Evolutionary conservation across 1,139 yeast species (phyloP).

Genomic region (Pichia sp.): DNA sequence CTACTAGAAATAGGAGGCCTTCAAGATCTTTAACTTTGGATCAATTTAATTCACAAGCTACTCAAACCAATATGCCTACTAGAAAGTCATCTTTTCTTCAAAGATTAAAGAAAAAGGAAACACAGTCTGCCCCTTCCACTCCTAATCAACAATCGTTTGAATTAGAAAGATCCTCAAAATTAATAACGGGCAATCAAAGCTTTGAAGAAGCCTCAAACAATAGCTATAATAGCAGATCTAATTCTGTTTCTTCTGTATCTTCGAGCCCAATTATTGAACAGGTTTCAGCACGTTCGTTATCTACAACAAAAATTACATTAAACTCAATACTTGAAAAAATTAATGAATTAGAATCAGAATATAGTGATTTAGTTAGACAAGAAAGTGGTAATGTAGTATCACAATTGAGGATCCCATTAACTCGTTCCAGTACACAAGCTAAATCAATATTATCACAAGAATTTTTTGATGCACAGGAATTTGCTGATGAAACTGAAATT

Average conservation of each 20-base stretch:
- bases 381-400: slow-evolving; percentile 17
- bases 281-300: neutral
- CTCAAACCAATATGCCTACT: neutral
- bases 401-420: slow-evolving; percentile 20
- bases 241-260: slow-evolving; percentile 1
- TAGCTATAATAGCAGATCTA: neutral
- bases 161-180: neutral
- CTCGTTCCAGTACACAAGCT: slow-evolving; percentile 26
- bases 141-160: slow-evolving; percentile 3
- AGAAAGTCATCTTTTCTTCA: slow-evolving; percentile 7
- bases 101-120: slow-evolving; percentile 7
- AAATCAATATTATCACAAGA: slow-evolving; percentile 40
- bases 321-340: slow-evolving; percentile 7
- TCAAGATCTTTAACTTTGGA: neutral
- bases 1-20: neutral
- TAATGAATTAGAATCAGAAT: slow-evolving; percentile 6
- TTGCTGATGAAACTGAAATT: slow-evolving; percentile 34
- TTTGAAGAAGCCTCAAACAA: neutral
- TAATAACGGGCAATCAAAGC: neutral
- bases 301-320: neutral
- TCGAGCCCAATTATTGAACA: neutral
- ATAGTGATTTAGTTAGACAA: slow-evolving; percentile 1
- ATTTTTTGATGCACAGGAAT: slow-evolving; percentile 65
- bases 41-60: neutral
- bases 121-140: slow-evolving; percentile 7